Base-by-base conservation (phyloP, 805 yeast genomes). In the Saturnispora diversa region DNA sequence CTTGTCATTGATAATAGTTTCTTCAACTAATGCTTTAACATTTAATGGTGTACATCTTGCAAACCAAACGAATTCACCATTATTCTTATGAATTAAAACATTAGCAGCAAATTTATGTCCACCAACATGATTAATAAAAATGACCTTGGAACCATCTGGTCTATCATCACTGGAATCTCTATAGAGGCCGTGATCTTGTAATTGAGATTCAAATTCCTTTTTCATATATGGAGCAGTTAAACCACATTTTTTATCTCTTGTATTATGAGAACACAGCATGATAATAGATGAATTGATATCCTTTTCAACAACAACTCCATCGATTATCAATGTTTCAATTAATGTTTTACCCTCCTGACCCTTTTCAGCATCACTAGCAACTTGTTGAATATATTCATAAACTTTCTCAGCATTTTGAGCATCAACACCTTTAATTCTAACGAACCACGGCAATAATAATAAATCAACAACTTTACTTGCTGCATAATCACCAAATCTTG, bases 71-170 rank as follows among this genome's bases (percentile, higher is more conserved):
- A 80, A 77, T 49, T 84, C 83, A 5, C 92, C 94, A 9, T 74
- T 63, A 47, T 71, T 77, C 48, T 77, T 63, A 55, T 86, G 87
- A 12, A 90, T 74, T 38, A 86, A 69, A 3, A 85, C 83, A 58
- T 90, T 90, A 2, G 97, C 97, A 1, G 92, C 86, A 60, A 68
- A 92, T 59, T 92, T 92, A 62, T 90, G 98, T 5, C 97, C 97
- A 6, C 98, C 98, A 21, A 90, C 83, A 59, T 90, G 98, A 53
- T 84, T 87, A 23, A 83, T 72, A 50, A 59, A 87, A 2, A 72
- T 66, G 2, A 87, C 85, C 5, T 66, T 64, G 1, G 81, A 84
- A 6, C 97, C 97, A 24, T 70, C 78, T 0, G 84, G 77, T 40
- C 87, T 70, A 36, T 68, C 70, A 58, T 88, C 97, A 10, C 83